Evolutionary conservation across 169 alveolate species (phyloP), one percentile per base, ranked within the genome.

Genomic region (Miamiensis avidus): DNA sequence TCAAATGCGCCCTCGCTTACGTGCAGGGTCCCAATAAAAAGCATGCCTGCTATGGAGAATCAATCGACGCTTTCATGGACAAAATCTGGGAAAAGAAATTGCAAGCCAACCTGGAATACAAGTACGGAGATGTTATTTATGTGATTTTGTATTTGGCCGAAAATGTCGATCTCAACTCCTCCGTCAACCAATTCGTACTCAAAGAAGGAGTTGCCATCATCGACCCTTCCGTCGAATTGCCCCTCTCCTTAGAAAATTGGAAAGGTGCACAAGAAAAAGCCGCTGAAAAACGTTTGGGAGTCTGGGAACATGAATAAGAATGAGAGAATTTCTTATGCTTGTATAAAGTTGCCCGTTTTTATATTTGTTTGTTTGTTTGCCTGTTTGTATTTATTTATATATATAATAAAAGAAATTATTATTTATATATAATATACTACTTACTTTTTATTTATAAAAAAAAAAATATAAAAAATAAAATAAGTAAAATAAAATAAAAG

Each of bases 1-100:
- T 88, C 75, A 88, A 83, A 78, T 90, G 95, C 34, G 90, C 83
- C 29, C 82, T 95, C 29, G 97, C 97, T 27, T 92, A 87, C 82
- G 69, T 49, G 4, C 69, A 49, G 69, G 69, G 69, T 11, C 69
- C 69, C 20, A 49, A 4, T 49, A 49, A 49, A 49, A 49, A 49
- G 20, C 26, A 49, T 11, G 26, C 69, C 20, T 20, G 4, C 20
- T 49, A 49, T 49, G 69, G 20, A 49, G 69, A 49, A 49, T 49
- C 69, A 49, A 49, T 49, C 20, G 69, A 49, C 20, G 69, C 69
- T 49, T 11, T 49, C 4, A 49, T 49, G 69, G 69, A 49, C 69
- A 11, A 49, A 11, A 49, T 49, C 20, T 49, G 69, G 69, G 69
- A 49, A 11, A 49, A 49, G 20, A 11, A 49, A 49, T 11, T 49